phyloP scores from a whole-genome alignment of 2,329 filamentous ascomycete species.

The Elsinoe fawcettii region DNA sequence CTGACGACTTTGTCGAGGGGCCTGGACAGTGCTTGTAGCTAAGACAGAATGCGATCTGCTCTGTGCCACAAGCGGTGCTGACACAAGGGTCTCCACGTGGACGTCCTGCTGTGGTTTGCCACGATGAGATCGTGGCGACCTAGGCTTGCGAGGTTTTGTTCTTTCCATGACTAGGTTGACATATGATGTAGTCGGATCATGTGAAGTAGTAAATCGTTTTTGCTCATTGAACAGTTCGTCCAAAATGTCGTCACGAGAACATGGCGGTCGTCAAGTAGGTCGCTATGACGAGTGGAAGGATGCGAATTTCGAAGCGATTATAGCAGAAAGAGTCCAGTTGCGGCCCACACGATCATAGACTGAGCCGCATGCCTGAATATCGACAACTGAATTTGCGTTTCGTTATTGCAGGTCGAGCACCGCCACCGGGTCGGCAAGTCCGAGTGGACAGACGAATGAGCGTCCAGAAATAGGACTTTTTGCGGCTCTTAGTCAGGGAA shows the following conservation, averaged over 20 bases:
- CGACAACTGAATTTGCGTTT: constrained; percentile 1
- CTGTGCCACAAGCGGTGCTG: constrained; percentile 3
- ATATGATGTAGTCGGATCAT: not conserved
- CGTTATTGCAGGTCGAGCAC: constrained; percentile 5
- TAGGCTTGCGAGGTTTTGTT: constrained; percentile 6
- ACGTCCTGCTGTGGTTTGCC: not conserved
- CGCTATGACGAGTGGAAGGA: not conserved
- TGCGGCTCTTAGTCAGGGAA: constrained; percentile 5
- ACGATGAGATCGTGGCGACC: constrained; percentile 11
- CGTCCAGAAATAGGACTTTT: not conserved
- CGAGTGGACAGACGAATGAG: constrained; percentile 9
- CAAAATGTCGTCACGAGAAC: not conserved
- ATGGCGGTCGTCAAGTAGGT: not conserved
- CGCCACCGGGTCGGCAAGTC: constrained; percentile 12
- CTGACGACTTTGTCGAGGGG: not conserved
- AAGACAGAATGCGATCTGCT: not conserved
- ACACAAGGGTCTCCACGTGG: not conserved
- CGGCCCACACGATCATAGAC: not conserved
- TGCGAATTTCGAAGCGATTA: not conserved
- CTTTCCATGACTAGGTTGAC: not conserved
- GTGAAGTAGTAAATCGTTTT: too few relatives aligned
- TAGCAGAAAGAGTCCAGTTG: not conserved
- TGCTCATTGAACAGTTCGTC: not conserved
- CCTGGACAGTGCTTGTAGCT: not conserved
- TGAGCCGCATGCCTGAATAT: constrained; percentile 13